phyloP scores from a whole-genome alignment of 371 early-diverging fungal species.

The Mucor irregularis region DNA sequence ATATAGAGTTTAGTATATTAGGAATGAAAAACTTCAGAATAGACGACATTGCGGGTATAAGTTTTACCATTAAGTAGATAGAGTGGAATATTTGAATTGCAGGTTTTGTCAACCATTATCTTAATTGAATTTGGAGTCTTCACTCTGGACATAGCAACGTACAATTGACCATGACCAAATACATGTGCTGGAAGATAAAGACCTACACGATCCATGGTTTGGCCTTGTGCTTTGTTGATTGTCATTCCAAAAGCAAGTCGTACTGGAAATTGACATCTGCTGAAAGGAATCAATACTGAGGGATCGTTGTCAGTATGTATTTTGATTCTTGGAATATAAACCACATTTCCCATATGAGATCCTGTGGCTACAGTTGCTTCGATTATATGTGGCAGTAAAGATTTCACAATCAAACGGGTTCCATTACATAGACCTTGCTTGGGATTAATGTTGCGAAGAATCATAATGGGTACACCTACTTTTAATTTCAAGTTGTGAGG shows the following conservation, averaged over 20 bases:
- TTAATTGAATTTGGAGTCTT: too few relatives aligned
- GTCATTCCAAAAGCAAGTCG: constrained; percentile 28
- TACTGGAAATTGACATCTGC: constrained; percentile 19
- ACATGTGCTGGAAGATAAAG: constrained; percentile 22
- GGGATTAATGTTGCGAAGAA: not conserved
- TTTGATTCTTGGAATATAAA: constrained; percentile 2
- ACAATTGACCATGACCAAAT: too few relatives aligned
- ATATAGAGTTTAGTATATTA: too few relatives aligned
- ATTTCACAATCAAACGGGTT: constrained; percentile 21
- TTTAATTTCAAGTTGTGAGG: not conserved
- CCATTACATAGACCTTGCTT: constrained; percentile 28
- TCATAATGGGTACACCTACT: constrained; percentile 1
- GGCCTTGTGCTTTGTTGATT: constrained; percentile 37
- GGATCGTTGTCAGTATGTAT: too few relatives aligned
- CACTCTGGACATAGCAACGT: too few relatives aligned
- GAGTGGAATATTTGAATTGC: too few relatives aligned
- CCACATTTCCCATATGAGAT: not conserved
- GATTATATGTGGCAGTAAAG: constrained; percentile 3
- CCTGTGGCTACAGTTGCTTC: constrained; percentile 15
- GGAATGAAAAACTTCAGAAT: too few relatives aligned
- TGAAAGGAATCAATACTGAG: not conserved
- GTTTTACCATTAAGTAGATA: too few relatives aligned
- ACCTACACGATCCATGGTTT: constrained; percentile 21
- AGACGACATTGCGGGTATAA: too few relatives aligned
- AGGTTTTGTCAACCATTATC: too few relatives aligned